Conservation (phyloP, 345 rosid genomes). For the Ricinus communis region DNA sequence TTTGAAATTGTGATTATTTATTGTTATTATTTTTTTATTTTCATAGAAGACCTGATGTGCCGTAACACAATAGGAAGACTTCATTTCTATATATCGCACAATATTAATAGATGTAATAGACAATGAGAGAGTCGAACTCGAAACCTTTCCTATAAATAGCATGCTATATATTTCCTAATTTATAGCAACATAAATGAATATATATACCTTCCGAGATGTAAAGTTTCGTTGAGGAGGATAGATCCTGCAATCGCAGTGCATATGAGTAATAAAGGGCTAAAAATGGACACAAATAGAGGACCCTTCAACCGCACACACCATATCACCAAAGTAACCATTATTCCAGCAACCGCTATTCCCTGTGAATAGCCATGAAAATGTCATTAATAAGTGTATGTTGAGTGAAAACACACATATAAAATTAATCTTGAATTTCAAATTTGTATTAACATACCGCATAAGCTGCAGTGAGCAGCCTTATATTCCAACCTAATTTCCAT, state of each 20-base stretch:
- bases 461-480: conserved; percentile 39
- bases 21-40: too few relatives aligned
- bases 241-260: conserved; percentile 42
- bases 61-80: too few relatives aligned
- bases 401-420: too few relatives aligned
- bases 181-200: too few relatives aligned
- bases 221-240: conserved; percentile 40
- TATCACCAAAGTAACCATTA: conserved; percentile 25
- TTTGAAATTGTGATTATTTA: too few relatives aligned
- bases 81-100: too few relatives aligned
- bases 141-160: too few relatives aligned
- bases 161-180: too few relatives aligned
- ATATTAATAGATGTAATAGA: too few relatives aligned
- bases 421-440: too few relatives aligned
- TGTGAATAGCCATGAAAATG: neutral
- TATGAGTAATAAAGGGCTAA: conserved; percentile 47
- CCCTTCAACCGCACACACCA: conserved; percentile 51
- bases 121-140: too few relatives aligned
- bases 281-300: conserved; percentile 44
- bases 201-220: conserved; percentile 48
- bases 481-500: conserved; percentile 48
- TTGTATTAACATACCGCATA: conserved; percentile 43
- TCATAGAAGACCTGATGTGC: too few relatives aligned
- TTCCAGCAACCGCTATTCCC: conserved; percentile 38
- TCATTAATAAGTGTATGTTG: neutral